Percentiles rank a stretch among this genome's conserved stretches.
Evolutionary conservation across 805 yeast genomes (phyloP).

Genomic region (Saccharomycopsis guyanensis): DNA sequence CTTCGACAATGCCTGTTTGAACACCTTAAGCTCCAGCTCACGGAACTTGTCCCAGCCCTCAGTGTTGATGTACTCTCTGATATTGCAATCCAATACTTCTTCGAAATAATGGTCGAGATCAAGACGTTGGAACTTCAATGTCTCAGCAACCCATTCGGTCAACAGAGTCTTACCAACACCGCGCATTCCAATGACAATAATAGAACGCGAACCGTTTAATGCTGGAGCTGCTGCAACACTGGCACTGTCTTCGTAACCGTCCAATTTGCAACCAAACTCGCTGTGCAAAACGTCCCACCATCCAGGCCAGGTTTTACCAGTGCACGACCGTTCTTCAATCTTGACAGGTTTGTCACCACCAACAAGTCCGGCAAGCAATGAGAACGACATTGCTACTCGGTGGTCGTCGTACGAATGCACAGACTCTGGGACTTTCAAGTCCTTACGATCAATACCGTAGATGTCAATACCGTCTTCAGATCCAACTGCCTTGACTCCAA

Average conservation of each 20-base stretch:
- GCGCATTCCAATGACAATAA: conserved; percentile 91
- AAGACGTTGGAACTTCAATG: conserved; percentile 55
- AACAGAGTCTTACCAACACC: conserved; percentile 94
- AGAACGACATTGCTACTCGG: conserved; percentile 96
- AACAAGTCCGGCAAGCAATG: conserved; percentile 73
- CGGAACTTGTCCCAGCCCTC: conserved; percentile 91
- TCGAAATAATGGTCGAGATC: conserved; percentile 78
- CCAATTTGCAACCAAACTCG: conserved; percentile 52
- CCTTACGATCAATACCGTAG: conserved; percentile 51
- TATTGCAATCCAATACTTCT: conserved; percentile 38
- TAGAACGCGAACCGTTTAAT: conserved; percentile 43
- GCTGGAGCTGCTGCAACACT: conserved; percentile 19
- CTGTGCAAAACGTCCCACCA: conserved; percentile 96
- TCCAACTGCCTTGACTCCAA: conserved; percentile 81
- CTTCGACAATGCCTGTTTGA: conserved; percentile 40
- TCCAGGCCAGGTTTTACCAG: conserved; percentile 99
- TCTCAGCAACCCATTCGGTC: conserved; percentile 68
- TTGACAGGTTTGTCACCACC: conserved; percentile 44
- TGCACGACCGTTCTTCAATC: conserved; percentile 82
- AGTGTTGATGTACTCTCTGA: conserved; percentile 52
- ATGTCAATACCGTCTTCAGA: conserved; percentile 89
- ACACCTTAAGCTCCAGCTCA: conserved; percentile 48
- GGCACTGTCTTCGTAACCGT: conserved; percentile 52
- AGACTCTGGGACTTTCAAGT: conserved; percentile 48
- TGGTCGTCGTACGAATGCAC: conserved; percentile 88